Evolutionary conservation across 352 stramenopile genomes (phyloP), one percentile per base, ranked within the genome.

Genomic region (Pythium vanterpoolii): DNA sequence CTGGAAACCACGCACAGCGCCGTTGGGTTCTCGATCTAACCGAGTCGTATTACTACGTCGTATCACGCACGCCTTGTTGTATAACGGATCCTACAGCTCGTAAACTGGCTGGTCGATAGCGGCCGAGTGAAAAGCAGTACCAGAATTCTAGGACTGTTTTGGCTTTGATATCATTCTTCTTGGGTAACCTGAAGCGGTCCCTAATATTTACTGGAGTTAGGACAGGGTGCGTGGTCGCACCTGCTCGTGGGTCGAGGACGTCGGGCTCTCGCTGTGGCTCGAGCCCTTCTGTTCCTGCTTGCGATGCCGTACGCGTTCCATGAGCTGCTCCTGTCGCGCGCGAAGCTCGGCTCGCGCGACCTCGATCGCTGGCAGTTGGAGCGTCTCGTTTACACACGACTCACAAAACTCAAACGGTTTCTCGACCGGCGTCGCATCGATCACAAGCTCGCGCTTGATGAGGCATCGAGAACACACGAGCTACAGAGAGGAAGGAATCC

Each of bases 371-470:
- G 45, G 28, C 4, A 53, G 28, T 5, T 14, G 9, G 8, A 31
- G 44, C 21, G 48, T 58, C 16, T 53, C 13, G 19, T 55, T 14
- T 9, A 52, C 40, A 33, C 53, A 68, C 18, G 38, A 7, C 10
- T 54, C 26, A 27, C 61, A 68, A 26, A 67, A 61, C 7, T 56
- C 52, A n/a, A 68, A 54, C 7, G 45, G 23, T 19, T 26, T 47
- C 11, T 38, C 26, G 36, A 31, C 51, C 0, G 13, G 26, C 16
- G 51, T 40, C 23, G 51, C 51, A 11, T 59, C 51, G 24, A 50
- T 24, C 38, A 59, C 51, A 19, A 59, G 38, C 38, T 50, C 51
- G 26, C 51, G 51, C n/a, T 59, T 59, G 26, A n/a, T 40, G 38
- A 50, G n/a, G 27, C 51, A 59, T 13, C 38, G 51, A 21, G 26